These are phyloP conservation scores for Saturnispora sanitii DNA, from an alignment of 805 yeast species.

Conservation along the genomic window DNA sequence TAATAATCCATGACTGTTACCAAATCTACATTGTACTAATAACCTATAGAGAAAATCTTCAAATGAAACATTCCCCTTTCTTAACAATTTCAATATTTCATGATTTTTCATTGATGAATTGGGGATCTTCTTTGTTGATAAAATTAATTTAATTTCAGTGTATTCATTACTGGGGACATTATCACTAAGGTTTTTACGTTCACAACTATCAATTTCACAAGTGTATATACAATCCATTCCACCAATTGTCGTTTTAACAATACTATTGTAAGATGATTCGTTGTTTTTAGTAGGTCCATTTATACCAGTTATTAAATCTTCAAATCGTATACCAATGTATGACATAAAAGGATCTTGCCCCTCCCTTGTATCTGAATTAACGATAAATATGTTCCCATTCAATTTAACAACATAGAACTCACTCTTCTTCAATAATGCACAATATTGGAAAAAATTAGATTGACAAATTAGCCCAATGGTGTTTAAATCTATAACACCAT, in stretches of 20 bases:
- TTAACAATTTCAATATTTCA: conserved; percentile 6
- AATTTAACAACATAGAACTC: conserved; percentile 8
- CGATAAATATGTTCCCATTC: conserved; percentile 7
- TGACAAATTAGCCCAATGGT: conserved; percentile 8
- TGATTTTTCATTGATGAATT: background rate
- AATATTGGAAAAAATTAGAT: conserved; percentile 13
- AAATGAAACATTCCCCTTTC: conserved; percentile 9
- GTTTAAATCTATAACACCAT: background rate
- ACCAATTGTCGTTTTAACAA: conserved; percentile 4
- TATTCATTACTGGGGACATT: conserved; percentile 3
- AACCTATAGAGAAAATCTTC: conserved; percentile 7
- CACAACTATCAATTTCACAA: conserved; percentile 13
- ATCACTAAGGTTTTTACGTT: background rate
- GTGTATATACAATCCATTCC: conserved; percentile 9
- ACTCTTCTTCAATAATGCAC: conserved; percentile 5
- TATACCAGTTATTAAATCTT: conserved; percentile 13
- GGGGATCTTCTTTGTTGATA: conserved; percentile 12
- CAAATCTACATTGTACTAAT: conserved; percentile 12
- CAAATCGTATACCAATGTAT: conserved; percentile 17
- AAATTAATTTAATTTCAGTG: conserved; percentile 15
- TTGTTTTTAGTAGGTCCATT: conserved; percentile 11
- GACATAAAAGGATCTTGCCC: conserved; percentile 10
- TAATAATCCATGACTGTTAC: conserved; percentile 7
- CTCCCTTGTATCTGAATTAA: conserved; percentile 11
- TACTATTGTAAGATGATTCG: conserved; percentile 7